Evolutionary conservation across 306 rosid species (phyloP), one percentile per base, ranked within the genome.

Genomic region (Dryas octopetala): DNA sequence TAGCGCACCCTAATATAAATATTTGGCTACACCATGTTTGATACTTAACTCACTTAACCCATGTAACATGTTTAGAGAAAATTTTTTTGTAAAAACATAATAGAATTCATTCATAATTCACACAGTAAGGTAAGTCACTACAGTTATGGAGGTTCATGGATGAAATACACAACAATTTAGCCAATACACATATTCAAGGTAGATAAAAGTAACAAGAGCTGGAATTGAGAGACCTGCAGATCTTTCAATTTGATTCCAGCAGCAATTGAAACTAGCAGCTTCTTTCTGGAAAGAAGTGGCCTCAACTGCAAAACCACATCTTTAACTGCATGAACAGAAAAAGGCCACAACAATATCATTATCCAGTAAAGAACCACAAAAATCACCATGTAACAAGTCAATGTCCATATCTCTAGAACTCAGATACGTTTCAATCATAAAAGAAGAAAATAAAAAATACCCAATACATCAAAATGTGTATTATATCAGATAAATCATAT

Each of bases 191-290:
- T 46, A 46, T 5, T 46, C 49, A 46, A 46, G 15, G 23, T 15
- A n/a, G 68, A 63, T 63, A 15, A 9, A n/a, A 51, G 32, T 9
- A 41, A 54, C 5, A 55, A 57, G 41, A 71, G 40, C 16, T 19
- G 5, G 38, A 15, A 70, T 40, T 76, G 0, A 5, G 62, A 75
- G 55, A 95, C 98, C 99, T 90, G 96, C 65, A 96, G 90, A 88
- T 96, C 99, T 80, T 90, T 86, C 88, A 96, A 68, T 81, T 88
- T 96, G 77, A 90, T 64, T 57, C 99, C 99, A 69, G 99, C 99
- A 71, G 98, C 98, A 82, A 96, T 85, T 2, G 98, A 96, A 83
- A 96, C 98, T 60, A 96, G 84, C 77, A 92, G 98, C 88, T 96
- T 92, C 83, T 88, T 87, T 75, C 65, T 75, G 48, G 97, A 82